Evolutionary conservation across 352 stramenopile genomes (phyloP).

Genomic region (Pythium myriotylum): DNA sequence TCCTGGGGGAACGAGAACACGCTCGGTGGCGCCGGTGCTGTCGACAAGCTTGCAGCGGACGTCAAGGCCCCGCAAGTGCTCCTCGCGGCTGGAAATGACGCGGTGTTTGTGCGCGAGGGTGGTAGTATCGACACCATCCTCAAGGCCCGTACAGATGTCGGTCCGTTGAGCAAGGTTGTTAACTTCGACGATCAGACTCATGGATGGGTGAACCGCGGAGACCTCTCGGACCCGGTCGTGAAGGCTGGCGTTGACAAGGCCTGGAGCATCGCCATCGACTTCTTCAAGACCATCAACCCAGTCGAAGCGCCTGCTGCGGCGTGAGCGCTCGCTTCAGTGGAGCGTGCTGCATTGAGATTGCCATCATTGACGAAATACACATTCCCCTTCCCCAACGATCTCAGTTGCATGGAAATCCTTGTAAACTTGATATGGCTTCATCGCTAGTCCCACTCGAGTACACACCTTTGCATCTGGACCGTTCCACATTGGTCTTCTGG

Average conservation of each 20-base stretch:
- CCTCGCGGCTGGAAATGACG: constrained; percentile 67
- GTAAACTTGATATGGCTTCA: not conserved
- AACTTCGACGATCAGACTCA: constrained; percentile 76
- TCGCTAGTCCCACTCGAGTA: not conserved
- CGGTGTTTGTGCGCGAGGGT: constrained; percentile 62
- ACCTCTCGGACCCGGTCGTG: constrained; percentile 64
- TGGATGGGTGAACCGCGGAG: constrained; percentile 83
- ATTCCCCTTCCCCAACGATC: no score
- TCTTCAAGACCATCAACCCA: constrained; percentile 38
- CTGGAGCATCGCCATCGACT: constrained; percentile 47
- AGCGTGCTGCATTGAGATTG: no score
- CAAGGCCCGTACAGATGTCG: constrained; percentile 28
- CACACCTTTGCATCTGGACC: not conserved
- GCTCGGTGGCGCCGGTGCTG: constrained; percentile 63
- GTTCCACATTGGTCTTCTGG: not conserved
- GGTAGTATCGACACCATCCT: constrained; percentile 79
- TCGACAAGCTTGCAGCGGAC: constrained; percentile 67
- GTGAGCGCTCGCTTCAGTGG: no score
- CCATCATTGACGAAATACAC: no score
- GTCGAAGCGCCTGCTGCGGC: no score
- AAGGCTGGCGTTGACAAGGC: constrained; percentile 57
- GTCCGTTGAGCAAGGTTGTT: constrained; percentile 55
- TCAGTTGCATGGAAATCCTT: no score
- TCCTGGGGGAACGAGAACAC: constrained; percentile 80
- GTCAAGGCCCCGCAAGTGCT: constrained; percentile 80